These are phyloP conservation scores for Rickenella mellea DNA, from an alignment of 768 basidiomycete species.

Conservation along the genomic window DNA sequence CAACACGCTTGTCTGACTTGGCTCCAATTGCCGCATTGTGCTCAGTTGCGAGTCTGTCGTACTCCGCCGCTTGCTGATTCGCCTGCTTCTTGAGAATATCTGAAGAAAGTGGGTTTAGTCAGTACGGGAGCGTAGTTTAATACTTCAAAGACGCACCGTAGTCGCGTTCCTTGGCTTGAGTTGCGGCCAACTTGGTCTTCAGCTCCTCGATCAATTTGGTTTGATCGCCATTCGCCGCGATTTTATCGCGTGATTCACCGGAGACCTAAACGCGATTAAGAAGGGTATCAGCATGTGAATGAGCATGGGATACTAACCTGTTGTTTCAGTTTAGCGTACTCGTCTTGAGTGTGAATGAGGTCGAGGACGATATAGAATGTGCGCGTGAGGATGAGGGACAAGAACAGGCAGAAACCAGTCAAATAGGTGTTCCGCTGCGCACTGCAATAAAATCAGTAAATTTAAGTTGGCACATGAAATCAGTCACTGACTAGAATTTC, in stretches of 20 bases:
- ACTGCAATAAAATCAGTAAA: conserved; percentile 24
- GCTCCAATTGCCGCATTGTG: conserved; percentile 63
- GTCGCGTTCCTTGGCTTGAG: conserved; percentile 53
- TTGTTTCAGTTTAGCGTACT: conserved; percentile 76
- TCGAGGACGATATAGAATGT: conserved; percentile 90
- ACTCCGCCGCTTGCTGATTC: conserved; percentile 65
- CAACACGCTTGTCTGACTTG: conserved; percentile 53
- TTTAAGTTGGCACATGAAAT: background rate
- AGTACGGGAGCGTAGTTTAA: background rate
- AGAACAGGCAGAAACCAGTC: conserved; percentile 89
- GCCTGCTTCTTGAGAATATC: conserved; percentile 81
- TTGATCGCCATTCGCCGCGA: conserved; percentile 25
- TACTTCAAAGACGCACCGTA: conserved; percentile 36
- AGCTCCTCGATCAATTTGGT: conserved; percentile 54
- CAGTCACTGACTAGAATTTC: conserved; percentile 74
- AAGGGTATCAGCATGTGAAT: background rate
- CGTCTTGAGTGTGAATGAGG: conserved; percentile 83
- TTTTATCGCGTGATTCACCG: conserved; percentile 19
- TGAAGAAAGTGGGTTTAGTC: conserved; percentile 16
- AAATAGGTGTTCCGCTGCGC: conserved; percentile 88
- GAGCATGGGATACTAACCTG: conserved; percentile 20
- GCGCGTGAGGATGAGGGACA: conserved; percentile 88
- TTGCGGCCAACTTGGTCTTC: conserved; percentile 52
- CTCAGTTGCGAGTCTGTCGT: conserved; percentile 72
- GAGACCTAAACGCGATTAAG: conserved; percentile 19